Conservation (phyloP, 164 flowering plant species). For the Hamamelis virginiana region DNA sequence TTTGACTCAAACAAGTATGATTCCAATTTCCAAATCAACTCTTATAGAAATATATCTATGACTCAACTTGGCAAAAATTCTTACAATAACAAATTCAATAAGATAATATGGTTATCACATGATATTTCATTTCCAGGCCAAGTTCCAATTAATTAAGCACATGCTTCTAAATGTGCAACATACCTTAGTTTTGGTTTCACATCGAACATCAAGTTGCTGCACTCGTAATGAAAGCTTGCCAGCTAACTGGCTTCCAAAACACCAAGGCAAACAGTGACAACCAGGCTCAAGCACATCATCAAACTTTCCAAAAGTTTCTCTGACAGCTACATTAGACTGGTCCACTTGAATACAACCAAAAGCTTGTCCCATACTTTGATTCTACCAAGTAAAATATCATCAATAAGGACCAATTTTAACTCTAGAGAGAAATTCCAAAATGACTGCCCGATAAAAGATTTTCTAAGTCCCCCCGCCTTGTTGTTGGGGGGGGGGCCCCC, state of each 20-base stretch:
- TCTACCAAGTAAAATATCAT: slow-evolving; percentile 7
- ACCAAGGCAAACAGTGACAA: slow-evolving; percentile 82
- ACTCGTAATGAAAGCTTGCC: slow-evolving; percentile 69
- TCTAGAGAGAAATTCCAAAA: neutral
- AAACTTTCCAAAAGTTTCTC: slow-evolving; percentile 72
- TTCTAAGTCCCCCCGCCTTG: too few relatives aligned
- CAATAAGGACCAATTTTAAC: too few relatives aligned
- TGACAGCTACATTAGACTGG: slow-evolving; percentile 72
- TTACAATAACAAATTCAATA: too few relatives aligned
- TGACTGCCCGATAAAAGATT: neutral
- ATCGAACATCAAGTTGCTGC: slow-evolving; percentile 79
- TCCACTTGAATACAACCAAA: slow-evolving; percentile 67
- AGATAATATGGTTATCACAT: too few relatives aligned
- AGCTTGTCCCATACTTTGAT: slow-evolving; percentile 59
- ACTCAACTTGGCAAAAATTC: too few relatives aligned
- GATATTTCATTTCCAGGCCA: neutral
- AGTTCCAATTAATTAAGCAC: neutral
- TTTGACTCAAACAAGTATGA: neutral
- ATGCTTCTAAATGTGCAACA: slow-evolving; percentile 3
- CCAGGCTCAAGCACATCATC: slow-evolving; percentile 77
- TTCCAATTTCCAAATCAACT: too few relatives aligned
- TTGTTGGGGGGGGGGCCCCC: too few relatives aligned
- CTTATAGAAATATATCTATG: too few relatives aligned
- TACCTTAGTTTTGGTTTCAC: slow-evolving; percentile 91
- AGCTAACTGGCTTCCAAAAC: slow-evolving; percentile 56